Conservation (phyloP, 768 basidiomycete genomes). For the Psilocybe azurescens region DNA sequence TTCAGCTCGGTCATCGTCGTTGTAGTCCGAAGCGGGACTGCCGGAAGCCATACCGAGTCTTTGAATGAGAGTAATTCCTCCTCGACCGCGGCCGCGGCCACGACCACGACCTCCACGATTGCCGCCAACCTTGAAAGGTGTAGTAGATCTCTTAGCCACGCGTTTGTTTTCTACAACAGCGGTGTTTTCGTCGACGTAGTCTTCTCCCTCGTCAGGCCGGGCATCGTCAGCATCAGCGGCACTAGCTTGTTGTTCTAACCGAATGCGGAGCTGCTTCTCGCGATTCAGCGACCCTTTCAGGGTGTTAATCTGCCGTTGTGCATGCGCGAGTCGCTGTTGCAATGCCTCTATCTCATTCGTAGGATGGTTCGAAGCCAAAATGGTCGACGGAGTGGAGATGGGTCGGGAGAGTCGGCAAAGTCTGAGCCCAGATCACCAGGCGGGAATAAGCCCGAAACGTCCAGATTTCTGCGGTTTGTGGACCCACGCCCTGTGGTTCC, state of each 20-base stretch:
- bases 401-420: constrained; percentile 64
- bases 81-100: constrained; percentile 56
- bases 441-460: constrained; percentile 43
- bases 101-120: constrained; percentile 43
- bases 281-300: constrained; percentile 79
- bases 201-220: constrained; percentile 53
- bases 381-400: constrained; percentile 51
- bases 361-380: constrained; percentile 78
- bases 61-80: constrained; percentile 63
- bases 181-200: constrained; percentile 46
- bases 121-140: constrained; percentile 63
- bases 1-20: constrained; percentile 38
- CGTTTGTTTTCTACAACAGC: constrained; percentile 47
- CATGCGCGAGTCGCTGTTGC: constrained; percentile 82
- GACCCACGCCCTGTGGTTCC: constrained; percentile 64
- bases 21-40: constrained; percentile 55
- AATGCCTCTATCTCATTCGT: constrained; percentile 83
- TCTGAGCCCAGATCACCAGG: constrained; percentile 49
- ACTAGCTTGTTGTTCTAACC: constrained; percentile 35
- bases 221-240: constrained; percentile 42
- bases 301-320: constrained; percentile 84
- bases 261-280: constrained; percentile 82
- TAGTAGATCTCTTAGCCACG: constrained; percentile 40
- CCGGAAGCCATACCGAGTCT: constrained; percentile 63
- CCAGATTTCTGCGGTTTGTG: constrained; percentile 62